Base-by-base conservation (phyloP, 805 yeast species). In the Schwanniomyces sp. region DNA sequence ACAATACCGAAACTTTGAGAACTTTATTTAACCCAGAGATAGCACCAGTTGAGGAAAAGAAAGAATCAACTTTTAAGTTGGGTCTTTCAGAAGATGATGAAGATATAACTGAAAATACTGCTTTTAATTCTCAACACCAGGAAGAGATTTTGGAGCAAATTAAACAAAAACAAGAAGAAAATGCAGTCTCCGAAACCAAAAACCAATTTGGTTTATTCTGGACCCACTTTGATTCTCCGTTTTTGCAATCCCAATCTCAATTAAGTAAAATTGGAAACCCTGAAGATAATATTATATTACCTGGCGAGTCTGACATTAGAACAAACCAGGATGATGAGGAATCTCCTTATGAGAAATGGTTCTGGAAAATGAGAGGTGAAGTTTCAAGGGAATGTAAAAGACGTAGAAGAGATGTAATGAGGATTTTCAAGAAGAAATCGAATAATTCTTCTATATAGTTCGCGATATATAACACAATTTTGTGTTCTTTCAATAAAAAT, bases 211-310 rank as follows among this genome's bases (percentile, higher is more conserved):
- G 89, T 7, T 70, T 91, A 30, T 91, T 92, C 64, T 92, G 95
- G 78, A 70, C 85, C 1, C 97, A 92, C 62, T 70, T 75, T 10
- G 86, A 86, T 16, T 91, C 97, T 0, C 97, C 97, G 0, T 92
- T 89, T 67, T 71, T 92, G 52, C 81, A 80, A 43, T 85, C 97
- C 0, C 98, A 91, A 67, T 76, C 96, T 0, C 96, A 88, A 62
- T 63, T 90, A 41, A 80, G 79, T 49, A 85, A 82, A 57, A 55
- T 86, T 30, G 73, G 78, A 7, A 58, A 63, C n/a, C 50, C 49
- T 2, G 58, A 54, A 12, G 67, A 62, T 32, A 69, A 61, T 7
- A 50, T 66, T 16, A 55, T 51, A 27, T 61, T 73, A 40, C 77
- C 77, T 1, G 76, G 75, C 3, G 74, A 68, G 45, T 63, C 61